phyloP scores from a whole-genome alignment of 2,329 filamentous ascomycete species.

The Hymenoscyphus infarciens region DNA sequence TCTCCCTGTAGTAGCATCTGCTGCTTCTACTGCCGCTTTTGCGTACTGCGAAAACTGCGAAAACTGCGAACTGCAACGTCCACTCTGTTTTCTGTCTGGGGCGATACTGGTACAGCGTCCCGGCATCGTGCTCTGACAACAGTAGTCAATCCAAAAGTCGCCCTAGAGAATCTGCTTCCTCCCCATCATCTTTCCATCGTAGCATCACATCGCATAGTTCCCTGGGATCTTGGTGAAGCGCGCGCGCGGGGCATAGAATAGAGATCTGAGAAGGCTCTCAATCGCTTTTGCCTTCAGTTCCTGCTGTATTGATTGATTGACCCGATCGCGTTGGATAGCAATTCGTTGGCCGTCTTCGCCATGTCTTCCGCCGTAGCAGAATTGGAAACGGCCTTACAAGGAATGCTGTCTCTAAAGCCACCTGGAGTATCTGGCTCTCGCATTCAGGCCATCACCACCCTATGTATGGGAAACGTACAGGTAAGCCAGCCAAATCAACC shows the following conservation, averaged over 20 bases:
- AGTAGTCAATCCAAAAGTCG: slow-evolving; percentile 16
- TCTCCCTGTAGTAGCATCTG: slow-evolving; percentile 1
- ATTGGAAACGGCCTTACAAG: slow-evolving; percentile 84
- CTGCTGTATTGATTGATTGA: slow-evolving; percentile 9
- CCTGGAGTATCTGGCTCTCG: slow-evolving; percentile 92
- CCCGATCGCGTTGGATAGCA: slow-evolving; percentile 11
- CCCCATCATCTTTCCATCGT: slow-evolving; percentile 26
- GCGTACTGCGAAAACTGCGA: neutral
- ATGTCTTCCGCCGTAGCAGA: slow-evolving; percentile 88
- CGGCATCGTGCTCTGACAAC: slow-evolving; percentile 15
- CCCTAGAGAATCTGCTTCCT: slow-evolving; percentile 21
- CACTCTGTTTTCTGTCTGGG: slow-evolving; percentile 2
- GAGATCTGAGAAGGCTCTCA: slow-evolving; percentile 20
- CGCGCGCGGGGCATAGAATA: slow-evolving; percentile 23
- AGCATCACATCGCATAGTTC: slow-evolving; percentile 31
- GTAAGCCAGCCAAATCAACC: slow-evolving; percentile 50
- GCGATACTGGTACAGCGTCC: neutral
- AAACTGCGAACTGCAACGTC: neutral
- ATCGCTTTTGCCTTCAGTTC: neutral
- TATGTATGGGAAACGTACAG: slow-evolving; percentile 88
- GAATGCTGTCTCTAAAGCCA: slow-evolving; percentile 85
- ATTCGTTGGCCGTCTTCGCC: slow-evolving; percentile 22
- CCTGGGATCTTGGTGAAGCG: slow-evolving; percentile 20
- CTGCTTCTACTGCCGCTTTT: neutral
- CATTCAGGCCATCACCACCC: slow-evolving; percentile 79